Evolutionary conservation across 129 eudicot genomes (phyloP).

Genomic region (Smallanthus sonchifolius): DNA sequence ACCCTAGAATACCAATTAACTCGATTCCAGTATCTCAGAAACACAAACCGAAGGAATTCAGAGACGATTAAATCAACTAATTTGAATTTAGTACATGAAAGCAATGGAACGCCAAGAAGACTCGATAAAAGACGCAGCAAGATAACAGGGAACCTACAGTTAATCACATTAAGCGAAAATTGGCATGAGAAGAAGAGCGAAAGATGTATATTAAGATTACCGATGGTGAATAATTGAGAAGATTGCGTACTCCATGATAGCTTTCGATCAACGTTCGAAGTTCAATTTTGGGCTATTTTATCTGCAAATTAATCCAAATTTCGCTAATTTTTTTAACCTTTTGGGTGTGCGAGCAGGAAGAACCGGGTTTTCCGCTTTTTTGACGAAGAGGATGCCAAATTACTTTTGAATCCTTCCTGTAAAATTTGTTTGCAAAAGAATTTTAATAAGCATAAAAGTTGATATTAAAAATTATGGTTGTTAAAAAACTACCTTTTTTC

Average conservation of each 20-base stretch:
- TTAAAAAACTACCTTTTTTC: too few species aligned
- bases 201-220: not conserved
- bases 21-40: not conserved
- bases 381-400: not conserved
- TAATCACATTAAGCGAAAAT: not conserved
- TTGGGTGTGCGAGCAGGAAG: slow-evolving; percentile 3
- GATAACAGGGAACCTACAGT: not conserved
- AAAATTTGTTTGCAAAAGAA: too few species aligned
- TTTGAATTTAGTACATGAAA: not conserved
- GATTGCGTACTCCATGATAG: not conserved
- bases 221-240: not conserved
- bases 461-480: too few species aligned
- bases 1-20: slow-evolving; percentile 19
- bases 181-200: slow-evolving; percentile 5
- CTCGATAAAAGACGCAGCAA: not conserved
- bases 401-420: not conserved
- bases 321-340: not conserved
- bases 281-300: not conserved
- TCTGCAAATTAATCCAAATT: not conserved
- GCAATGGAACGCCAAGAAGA: slow-evolving; percentile 2
- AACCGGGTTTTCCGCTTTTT: slow-evolving; percentile 5
- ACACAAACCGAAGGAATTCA: slow-evolving; percentile 1
- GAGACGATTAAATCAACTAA: not conserved
- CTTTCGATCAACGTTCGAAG: slow-evolving; percentile 13
- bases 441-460: too few species aligned